phyloP scores from a whole-genome alignment of 176 grass and related monocot genomes.

The Musa troglodytarum region DNA sequence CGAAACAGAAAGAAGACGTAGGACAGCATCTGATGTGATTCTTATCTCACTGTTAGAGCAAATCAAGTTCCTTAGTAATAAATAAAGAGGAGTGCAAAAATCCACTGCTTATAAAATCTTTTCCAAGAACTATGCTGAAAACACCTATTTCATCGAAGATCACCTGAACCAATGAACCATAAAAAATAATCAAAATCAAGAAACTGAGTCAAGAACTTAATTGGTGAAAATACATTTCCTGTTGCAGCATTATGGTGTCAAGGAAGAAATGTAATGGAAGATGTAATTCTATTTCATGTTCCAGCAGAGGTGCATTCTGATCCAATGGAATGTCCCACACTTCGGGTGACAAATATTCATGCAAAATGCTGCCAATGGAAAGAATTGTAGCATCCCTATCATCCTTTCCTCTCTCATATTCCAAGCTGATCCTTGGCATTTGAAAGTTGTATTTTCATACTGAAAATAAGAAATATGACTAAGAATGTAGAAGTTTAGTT shows the following conservation, averaged over 20 bases:
- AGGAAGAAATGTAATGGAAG: conserved; percentile 65
- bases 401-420: conserved; percentile 32
- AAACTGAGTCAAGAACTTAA: conserved; percentile 21
- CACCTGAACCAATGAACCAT: conserved; percentile 33
- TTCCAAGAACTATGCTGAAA: conserved; percentile 62
- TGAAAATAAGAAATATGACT: no score
- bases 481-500: no score
- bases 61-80: conserved; percentile 74
- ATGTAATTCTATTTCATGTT: conserved; percentile 31
- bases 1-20: conserved; percentile 58
- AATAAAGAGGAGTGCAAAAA: conserved; percentile 90
- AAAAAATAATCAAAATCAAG: conserved; percentile 18
- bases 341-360: conserved; percentile 77
- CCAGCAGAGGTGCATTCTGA: conserved; percentile 30
- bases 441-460: conserved; percentile 18
- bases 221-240: conserved; percentile 36
- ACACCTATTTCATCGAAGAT: conserved; percentile 90
- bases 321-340: conserved; percentile 79
- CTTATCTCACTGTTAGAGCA: conserved; percentile 72
- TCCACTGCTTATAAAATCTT: conserved; percentile 78
- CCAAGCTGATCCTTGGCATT: conserved; percentile 37
- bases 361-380: conserved; percentile 68
- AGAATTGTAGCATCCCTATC: conserved; percentile 43
- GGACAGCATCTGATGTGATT: conserved; percentile 68
- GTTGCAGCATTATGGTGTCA: conserved; percentile 61